Base-by-base conservation (phyloP, 2,329 filamentous ascomycete species). In the Pyrenophora teres region DNA sequence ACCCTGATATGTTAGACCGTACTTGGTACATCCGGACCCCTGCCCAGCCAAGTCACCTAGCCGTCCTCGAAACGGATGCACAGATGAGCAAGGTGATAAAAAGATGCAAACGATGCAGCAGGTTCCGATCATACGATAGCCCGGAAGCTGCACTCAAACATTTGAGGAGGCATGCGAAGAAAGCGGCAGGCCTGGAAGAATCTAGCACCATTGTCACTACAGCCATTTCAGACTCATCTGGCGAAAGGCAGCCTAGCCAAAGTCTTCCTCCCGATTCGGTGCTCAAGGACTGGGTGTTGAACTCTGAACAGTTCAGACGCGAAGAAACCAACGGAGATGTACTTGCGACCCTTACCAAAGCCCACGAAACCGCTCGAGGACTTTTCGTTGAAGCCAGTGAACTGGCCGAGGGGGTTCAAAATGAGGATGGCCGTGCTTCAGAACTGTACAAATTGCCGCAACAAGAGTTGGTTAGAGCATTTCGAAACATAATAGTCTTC, bases 401-500 rank as follows among this genome's bases (percentile, higher is more conserved):
- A 38, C 58, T 73, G 13, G 54, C 52, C 0, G 50, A 68, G 10
- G 69, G 70, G 1, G 68, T 72, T 4, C 47, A 48, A n/a, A 59
- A 64, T 19, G 60, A 62, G 23, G 50, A 69, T 4, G 64, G 65
- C 1, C 40, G 41, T 1, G 60, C 70, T 39, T 70, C 67, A 1
- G 53, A 59, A 2, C 32, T 63, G 4, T 72, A 72, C 45, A 57
- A 39, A 2, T 55, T 70, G 18, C 65, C 70, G 1, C 48, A 54
- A 0, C 48, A 54, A 0, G 43, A 59, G 27, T 52, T 73, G 4
- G 32, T 65, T 3, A 54, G 62, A 23, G 58, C 63, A 12, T 57
- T 72, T 6, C 63, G 58, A 16, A 42, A 46, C 12, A 44, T 69
- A 2, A 31, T 68, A 1, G 46, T 66, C 1, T 68, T 67, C 36